Evolutionary conservation across 2,329 filamentous ascomycete genomes (phyloP).

Genomic region (Triangularia verruculosa): DNA sequence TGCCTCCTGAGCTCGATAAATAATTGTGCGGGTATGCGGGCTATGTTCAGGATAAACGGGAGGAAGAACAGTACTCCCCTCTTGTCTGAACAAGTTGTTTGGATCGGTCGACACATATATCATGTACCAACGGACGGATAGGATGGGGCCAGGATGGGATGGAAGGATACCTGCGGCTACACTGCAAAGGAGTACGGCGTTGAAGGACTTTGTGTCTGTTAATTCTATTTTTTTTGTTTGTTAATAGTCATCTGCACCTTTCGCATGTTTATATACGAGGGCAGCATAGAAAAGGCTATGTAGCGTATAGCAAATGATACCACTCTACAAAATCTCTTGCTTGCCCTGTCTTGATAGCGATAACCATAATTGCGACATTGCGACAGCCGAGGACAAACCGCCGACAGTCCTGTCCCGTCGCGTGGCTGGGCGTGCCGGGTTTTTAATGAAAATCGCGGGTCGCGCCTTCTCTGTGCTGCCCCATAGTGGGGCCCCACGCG

Average conservation of each 20-base stretch:
- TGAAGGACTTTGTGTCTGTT: background rate
- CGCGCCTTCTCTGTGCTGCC: constrained; percentile 10
- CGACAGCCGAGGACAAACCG: background rate
- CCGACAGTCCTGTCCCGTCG: background rate
- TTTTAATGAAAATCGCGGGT: constrained; percentile 21
- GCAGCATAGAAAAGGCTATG: background rate
- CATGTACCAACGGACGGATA: background rate
- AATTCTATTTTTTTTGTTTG: background rate
- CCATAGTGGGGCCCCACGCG: too few relatives aligned
- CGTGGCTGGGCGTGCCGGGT: background rate
- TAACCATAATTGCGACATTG: background rate
- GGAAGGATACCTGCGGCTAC: background rate
- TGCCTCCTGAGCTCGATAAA: constrained; percentile 16
- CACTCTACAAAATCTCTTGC: background rate
- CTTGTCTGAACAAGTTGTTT: background rate
- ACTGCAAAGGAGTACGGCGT: background rate
- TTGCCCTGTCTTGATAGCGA: background rate
- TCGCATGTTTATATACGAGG: background rate
- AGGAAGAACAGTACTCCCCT: constrained; percentile 9
- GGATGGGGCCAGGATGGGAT: too few relatives aligned
- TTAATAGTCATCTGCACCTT: background rate
- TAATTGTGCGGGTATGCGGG: background rate
- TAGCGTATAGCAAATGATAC: background rate
- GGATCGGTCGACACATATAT: background rate
- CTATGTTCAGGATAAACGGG: background rate